Evolutionary conservation across 441 rosid species (phyloP), one percentile per base, ranked within the genome.

Genomic region (Flueggea neowawraea): DNA sequence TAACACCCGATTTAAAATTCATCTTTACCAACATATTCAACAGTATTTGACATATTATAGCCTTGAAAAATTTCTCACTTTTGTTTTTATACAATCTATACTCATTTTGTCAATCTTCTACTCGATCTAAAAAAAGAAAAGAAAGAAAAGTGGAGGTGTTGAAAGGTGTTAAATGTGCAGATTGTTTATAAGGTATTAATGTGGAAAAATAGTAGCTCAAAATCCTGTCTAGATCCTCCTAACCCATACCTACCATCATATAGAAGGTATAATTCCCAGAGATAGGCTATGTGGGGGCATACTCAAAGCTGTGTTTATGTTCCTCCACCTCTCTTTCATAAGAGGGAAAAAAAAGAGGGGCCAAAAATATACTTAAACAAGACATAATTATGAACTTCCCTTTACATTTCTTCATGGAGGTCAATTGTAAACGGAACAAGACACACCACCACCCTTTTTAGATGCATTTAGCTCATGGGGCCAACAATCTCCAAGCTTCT

Each of bases 301-400:
- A 55, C 63, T 64, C 67, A 61, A 70, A 66, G 43, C 43, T 57
- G 61, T 62, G 69, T 36, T 53, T 14, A 36, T 58, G 66, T 73
- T 64, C 56, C 62, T 69, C 60, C 74, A 61, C 63, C 56, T 58
- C 36, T 14, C 62, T 71, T 67, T 33, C 67, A 63, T 54, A 17
- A 31, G 33, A 55, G 41, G n/a, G 16, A 39, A 9, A 36, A 11
- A 55, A 16, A 13, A 60, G 45, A 54, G 69, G 73, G 78, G 75
- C 73, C 76, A 62, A 75, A 48, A 55, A 17, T 16, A 44, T 55
- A 55, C 58, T 63, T 53, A 47, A 61, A 64, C 41, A 60, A 68
- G 71, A 69, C 86, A 79, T 61, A 70, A 79, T 70, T 62, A 75
- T 77, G 72, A 60, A 68, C 47, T 61, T 68, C 45, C 56, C 70